Percentiles rank a stretch among this genome's conserved stretches.
Conservation (phyloP, 202 grass and related monocot species). For the Zoysia matrella region DNA sequence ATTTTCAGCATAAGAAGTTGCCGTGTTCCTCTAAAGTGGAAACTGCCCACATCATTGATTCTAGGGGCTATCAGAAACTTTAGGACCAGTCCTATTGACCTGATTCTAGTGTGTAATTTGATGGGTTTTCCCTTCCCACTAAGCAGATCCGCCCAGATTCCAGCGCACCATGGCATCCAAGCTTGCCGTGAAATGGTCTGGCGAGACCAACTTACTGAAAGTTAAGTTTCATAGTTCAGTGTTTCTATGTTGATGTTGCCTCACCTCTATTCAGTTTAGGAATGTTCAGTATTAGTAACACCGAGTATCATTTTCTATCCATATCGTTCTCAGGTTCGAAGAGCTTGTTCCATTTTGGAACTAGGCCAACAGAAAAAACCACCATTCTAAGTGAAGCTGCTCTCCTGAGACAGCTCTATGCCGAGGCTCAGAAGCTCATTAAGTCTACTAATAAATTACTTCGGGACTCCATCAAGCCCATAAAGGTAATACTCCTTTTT, state of each 20-base stretch:
- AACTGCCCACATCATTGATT: not conserved
- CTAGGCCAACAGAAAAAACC: slow-evolving; percentile 81
- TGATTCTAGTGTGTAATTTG: slow-evolving; percentile 5
- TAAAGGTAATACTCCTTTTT: slow-evolving; percentile 60
- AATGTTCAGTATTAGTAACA: not conserved
- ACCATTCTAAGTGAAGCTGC: slow-evolving; percentile 68
- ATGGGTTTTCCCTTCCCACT: not conserved
- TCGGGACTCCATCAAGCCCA: slow-evolving; percentile 72
- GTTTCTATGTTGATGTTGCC: not conserved
- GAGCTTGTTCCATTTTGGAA: slow-evolving; percentile 74
- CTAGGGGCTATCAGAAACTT: not conserved
- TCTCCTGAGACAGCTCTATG: slow-evolving; percentile 56
- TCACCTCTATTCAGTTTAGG: not conserved
- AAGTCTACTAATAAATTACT: slow-evolving; percentile 55
- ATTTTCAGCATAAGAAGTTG: not conserved
- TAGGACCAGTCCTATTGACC: not conserved
- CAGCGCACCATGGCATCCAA: slow-evolving; percentile 61
- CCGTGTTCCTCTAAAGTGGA: not conserved
- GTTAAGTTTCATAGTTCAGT: slow-evolving; percentile 40
- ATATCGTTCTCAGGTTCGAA: slow-evolving; percentile 61
- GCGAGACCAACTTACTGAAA: slow-evolving; percentile 73
- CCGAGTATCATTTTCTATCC: not conserved
- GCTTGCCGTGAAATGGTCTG: slow-evolving; percentile 81
- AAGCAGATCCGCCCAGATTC: slow-evolving; percentile 65
- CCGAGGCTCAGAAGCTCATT: slow-evolving; percentile 67